Conservation (phyloP, 345 rosid species). For the Gossypium turneri region DNA sequence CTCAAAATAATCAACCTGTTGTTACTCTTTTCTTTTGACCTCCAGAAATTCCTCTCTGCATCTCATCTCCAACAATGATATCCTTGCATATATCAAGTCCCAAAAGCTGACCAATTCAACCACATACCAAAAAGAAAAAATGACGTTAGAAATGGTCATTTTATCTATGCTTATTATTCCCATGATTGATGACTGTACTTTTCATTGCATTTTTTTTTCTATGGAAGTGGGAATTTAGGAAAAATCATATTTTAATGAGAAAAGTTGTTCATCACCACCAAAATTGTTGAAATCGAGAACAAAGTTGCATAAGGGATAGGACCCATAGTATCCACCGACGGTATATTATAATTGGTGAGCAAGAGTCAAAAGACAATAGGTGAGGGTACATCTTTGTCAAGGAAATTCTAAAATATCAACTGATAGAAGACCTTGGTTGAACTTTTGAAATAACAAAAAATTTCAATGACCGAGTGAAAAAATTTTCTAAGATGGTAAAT, state of each 20-base stretch:
- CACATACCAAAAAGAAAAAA: background rate
- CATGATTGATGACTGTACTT: background rate
- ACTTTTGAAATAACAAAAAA: background rate
- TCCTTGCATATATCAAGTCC: constrained; percentile 87
- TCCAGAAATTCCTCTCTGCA: constrained; percentile 82
- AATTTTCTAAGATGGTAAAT: background rate
- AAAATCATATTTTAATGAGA: background rate
- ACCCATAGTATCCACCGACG: constrained; percentile 12
- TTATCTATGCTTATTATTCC: background rate
- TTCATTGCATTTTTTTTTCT: background rate
- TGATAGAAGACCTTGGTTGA: background rate
- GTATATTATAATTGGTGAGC: background rate
- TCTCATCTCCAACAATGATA: constrained; percentile 74
- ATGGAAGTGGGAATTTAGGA: background rate
- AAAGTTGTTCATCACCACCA: background rate
- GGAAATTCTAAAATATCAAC: background rate
- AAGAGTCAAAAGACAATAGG: constrained; percentile 18
- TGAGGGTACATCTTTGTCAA: constrained; percentile 23
- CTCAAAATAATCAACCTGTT: constrained; percentile 46
- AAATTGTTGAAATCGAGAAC: no score
- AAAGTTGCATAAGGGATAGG: background rate
- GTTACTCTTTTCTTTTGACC: constrained; percentile 88
- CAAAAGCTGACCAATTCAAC: constrained; percentile 44
- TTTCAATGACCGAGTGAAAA: background rate
- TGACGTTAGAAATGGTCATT: background rate